Base-by-base conservation (phyloP, 805 yeast genomes). In the Metschnikowia drakensbergensis region DNA sequence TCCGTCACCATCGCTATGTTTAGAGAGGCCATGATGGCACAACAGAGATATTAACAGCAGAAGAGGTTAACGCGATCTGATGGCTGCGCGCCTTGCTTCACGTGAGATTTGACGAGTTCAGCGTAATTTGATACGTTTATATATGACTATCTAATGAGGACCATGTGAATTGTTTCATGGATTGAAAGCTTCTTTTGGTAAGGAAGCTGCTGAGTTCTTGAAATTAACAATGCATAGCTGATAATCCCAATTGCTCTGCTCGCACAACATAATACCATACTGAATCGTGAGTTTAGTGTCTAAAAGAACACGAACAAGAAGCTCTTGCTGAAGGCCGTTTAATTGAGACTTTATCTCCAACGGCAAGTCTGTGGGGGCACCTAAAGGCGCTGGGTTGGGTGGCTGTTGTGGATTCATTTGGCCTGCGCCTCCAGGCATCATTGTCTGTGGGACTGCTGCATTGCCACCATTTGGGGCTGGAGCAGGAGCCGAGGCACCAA, bases 211-310 rank as follows among this genome's bases (percentile, higher is more conserved):
- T 32, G 88, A 84, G 55, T 78, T 82, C 55, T 81, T 79, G 67
- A 92, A 92, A 48, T 87, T 83, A 38, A 75, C 75, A 10, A 81
- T 69, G 27, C 96, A 91, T 46, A 71, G 75, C 27, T 80, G 82
- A 57, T 81, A 83, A 64, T 87, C 85, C 91, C 95, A 91, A 47
- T 80, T 77, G 59, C 96, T 88, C 65, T 90, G 96, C 63, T 89
- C 90, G 49, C 90, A 84, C 35, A 94, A 76, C 86, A 91, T 80
- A 27, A 82, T 69, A 0, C 92, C 87, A 64, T 83, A 91, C 58
- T 87, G 86, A n/a, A 86, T 72, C 55, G 79, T 90, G 56, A 91
- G 72, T 42, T 82, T 81, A 0, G 97, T 91, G 53, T 85, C 88
- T 27, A 76, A 64, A 67, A 85, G 80, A 25, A 92, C 68, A 58